Evolutionary conservation across 768 basidiomycete genomes (phyloP).

Genomic region (Amanita muscaria): DNA sequence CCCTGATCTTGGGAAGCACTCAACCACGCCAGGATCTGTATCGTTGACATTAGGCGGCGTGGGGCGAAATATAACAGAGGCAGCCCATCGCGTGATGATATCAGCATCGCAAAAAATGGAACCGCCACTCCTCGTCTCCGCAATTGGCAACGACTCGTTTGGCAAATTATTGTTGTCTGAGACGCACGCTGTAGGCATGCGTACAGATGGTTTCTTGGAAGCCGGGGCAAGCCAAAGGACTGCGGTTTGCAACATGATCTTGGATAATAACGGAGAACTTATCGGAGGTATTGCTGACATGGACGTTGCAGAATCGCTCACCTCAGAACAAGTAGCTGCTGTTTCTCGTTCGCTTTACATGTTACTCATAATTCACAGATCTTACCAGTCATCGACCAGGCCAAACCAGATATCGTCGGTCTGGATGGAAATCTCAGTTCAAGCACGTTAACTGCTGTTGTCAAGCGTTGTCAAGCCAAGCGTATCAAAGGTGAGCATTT

Average conservation of each 20-base stretch:
- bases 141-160: constrained; percentile 70
- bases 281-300: constrained; percentile 91
- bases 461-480: constrained; percentile 39
- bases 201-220: constrained; percentile 63
- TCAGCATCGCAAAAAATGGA: constrained; percentile 21
- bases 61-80: constrained; percentile 91
- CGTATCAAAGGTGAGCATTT: constrained; percentile 44
- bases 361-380: constrained; percentile 30
- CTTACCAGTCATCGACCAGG: constrained; percentile 34
- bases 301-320: constrained; percentile 51
- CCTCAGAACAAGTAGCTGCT: constrained; percentile 33
- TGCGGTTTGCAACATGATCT: constrained; percentile 80
- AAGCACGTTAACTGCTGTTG: constrained; percentile 39
- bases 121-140: constrained; percentile 53
- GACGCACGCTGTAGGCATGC: constrained; percentile 58
- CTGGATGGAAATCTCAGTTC: constrained; percentile 71
- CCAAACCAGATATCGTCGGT: constrained; percentile 51
- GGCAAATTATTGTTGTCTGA: constrained; percentile 58
- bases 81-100: constrained; percentile 58
- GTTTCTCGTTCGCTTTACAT: background rate
- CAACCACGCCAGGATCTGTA: constrained; percentile 77
- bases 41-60: constrained; percentile 78
- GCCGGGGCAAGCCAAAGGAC: constrained; percentile 34
- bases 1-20: constrained; percentile 35
- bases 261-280: constrained; percentile 64